phyloP scores from a whole-genome alignment of 2,329 filamentous ascomycete species.

The Chaetomium sp. region DNA sequence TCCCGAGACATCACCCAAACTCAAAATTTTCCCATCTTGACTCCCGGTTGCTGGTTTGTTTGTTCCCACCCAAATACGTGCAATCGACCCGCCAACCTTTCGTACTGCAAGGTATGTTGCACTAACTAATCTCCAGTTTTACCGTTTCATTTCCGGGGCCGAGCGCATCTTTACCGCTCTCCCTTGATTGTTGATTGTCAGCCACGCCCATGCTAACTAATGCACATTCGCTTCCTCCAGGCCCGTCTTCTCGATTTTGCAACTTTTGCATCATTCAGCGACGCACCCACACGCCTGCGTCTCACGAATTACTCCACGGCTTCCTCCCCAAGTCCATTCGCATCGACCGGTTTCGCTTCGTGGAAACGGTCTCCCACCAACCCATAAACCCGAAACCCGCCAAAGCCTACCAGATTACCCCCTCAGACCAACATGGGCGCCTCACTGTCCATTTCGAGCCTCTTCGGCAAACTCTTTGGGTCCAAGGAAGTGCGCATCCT shows the following conservation, averaged over 20 bases:
- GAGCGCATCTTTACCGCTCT: background rate
- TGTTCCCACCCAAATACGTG: background rate
- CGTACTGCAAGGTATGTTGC: slow-evolving; percentile 6
- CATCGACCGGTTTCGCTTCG: background rate
- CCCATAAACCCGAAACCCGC: background rate
- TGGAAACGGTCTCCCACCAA: background rate
- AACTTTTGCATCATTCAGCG: background rate
- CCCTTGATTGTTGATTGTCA: background rate
- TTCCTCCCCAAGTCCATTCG: background rate
- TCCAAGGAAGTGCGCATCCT: slow-evolving; percentile 98
- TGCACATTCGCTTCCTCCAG: background rate
- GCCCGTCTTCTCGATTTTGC: background rate
- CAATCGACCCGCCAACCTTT: background rate
- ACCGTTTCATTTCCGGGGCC: slow-evolving; percentile 16
- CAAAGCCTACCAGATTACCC: slow-evolving; percentile 16
- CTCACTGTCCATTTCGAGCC: slow-evolving; percentile 76
- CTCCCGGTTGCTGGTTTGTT: slow-evolving; percentile 2
- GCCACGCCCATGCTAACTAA: slow-evolving; percentile 16
- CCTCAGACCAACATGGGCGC: slow-evolving; percentile 72
- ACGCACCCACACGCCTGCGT: background rate
- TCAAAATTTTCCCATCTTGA: background rate
- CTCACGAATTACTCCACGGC: background rate
- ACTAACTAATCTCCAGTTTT: slow-evolving; percentile 11
- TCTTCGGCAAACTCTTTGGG: slow-evolving; percentile 98
- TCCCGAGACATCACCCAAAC: slow-evolving; percentile 7